Evolutionary conservation across 129 eudicot genomes (phyloP).

Genomic region (Lonicera japonica): DNA sequence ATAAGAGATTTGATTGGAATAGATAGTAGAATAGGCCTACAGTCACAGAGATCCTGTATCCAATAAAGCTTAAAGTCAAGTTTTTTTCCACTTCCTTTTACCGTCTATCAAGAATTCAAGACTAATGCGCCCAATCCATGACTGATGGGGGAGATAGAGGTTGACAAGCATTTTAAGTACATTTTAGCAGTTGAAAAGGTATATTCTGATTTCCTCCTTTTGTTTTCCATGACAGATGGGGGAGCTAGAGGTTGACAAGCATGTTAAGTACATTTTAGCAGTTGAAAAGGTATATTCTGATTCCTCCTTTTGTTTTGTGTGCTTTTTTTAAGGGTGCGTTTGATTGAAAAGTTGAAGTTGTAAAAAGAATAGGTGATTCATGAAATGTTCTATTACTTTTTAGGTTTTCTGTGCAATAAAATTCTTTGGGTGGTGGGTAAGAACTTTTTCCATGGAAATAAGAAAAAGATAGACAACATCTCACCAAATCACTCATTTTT

Average conservation of each 20-base stretch:
- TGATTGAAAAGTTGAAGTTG: too few species aligned
- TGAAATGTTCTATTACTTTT: too few species aligned
- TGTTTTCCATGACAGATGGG: slow-evolving; percentile 44
- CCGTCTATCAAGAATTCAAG: background rate
- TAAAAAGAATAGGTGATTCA: too few species aligned
- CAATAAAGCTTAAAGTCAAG: background rate
- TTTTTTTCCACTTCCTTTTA: background rate
- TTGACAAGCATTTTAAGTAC: slow-evolving; percentile 62
- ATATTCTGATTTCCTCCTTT: background rate
- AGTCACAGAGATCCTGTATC: too few species aligned
- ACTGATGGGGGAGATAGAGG: slow-evolving; percentile 70
- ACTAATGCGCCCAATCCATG: background rate
- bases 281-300: slow-evolving; percentile 46
- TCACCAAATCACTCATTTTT: too few species aligned
- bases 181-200: slow-evolving; percentile 67
- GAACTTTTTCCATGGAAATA: too few species aligned
- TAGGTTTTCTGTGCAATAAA: too few species aligned
- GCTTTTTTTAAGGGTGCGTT: background rate
- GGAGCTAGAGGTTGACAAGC: slow-evolving; percentile 59
- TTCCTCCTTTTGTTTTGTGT: background rate
- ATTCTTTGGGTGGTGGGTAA: too few species aligned
- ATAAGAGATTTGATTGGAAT: background rate
- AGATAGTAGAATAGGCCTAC: background rate
- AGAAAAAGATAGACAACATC: too few species aligned
- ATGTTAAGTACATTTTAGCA: slow-evolving; percentile 54